Base-by-base conservation (phyloP, 495 filamentous ascomycete genomes). In the Lineolata rhizophorae region DNA sequence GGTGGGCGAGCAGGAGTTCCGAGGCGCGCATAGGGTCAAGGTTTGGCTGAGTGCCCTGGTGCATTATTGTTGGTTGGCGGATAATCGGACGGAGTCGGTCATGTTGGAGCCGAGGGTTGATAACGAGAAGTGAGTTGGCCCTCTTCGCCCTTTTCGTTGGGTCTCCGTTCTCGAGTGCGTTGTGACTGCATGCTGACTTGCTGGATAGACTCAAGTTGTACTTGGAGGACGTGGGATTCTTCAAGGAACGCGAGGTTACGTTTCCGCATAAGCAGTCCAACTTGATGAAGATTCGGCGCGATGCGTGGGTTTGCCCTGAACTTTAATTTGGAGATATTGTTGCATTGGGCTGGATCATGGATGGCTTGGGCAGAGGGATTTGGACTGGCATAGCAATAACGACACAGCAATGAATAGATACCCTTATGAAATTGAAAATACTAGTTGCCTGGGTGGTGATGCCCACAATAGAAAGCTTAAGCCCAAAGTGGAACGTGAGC, bases 201-300 rank as follows among this genome's bases (percentile, higher is more conserved):
- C 18, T 9, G 21, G 15, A 20, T 4, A 94, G 85, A 41, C 70
- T 95, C 24, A 75, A 85, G 32, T 55, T 62, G 5, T 85, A 92
- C 42, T 60, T 84, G 5, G 58, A 74, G 35, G 46, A 72, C 12
- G 60, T 61, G 2, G 87, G 87, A 3, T 97, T 94, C 45, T 68
- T 73, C 33, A 92, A 87, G 47, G 80, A 95, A 50, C 72, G 66
- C 32, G 78, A 94, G 47, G 61, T 95, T 24, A 65, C 69, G 10
- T 87, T 97, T 43, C 76, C 85, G 12, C 83, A 95, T 49, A 97
- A 95, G 52, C 82, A 90, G 49, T 66, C 80, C 2, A 85, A 83
- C 40, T 60, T 91, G 40, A 76, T 92, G 59, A 76, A 73, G 49
- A 65, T 92, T 29, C 62, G 64, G 43, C 58, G 87, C 36, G 84